These are phyloP conservation scores for Apostasia ramifera DNA, from an alignment of 106 monocot species.

Conservation along the genomic window DNA sequence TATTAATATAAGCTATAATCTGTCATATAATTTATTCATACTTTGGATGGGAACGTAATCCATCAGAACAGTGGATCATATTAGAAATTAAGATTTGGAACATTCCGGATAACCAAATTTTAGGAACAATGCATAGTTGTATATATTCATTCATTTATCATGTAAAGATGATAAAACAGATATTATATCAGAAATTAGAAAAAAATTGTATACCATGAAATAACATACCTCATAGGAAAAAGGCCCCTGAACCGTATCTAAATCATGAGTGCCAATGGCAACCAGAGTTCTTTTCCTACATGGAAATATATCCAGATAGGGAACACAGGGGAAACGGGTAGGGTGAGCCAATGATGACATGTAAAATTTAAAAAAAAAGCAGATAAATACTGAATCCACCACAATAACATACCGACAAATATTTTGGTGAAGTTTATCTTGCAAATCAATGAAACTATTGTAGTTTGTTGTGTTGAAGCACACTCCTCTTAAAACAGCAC, in stretches of 20 bases:
- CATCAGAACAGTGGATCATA: too few relatives aligned
- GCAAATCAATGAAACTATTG: slow-evolving; percentile 94
- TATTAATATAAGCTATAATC: too few relatives aligned
- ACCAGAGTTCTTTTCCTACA: slow-evolving; percentile 82
- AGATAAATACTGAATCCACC: slow-evolving; percentile 4
- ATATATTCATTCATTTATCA: too few relatives aligned
- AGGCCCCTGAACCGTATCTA: slow-evolving; percentile 66
- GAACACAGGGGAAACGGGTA: neutral
- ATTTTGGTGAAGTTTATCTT: slow-evolving; percentile 96
- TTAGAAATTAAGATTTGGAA: too few relatives aligned
- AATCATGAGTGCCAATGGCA: slow-evolving; percentile 96
- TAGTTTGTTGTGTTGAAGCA: slow-evolving; percentile 74
- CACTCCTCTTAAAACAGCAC: slow-evolving; percentile 85
- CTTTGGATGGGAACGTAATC: too few relatives aligned
- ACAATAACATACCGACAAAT: slow-evolving; percentile 59
- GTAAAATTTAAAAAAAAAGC: neutral
- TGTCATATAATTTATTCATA: too few relatives aligned
- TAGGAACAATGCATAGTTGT: too few relatives aligned
- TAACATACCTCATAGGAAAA: slow-evolving; percentile 80
- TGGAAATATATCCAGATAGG: neutral
- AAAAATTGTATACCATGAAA: neutral
- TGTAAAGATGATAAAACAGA: neutral
- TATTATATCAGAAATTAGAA: neutral
- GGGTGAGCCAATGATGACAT: neutral
- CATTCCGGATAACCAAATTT: too few relatives aligned